Conservation (phyloP, 164 flowering plant genomes). For the Sextonia rubra region DNA sequence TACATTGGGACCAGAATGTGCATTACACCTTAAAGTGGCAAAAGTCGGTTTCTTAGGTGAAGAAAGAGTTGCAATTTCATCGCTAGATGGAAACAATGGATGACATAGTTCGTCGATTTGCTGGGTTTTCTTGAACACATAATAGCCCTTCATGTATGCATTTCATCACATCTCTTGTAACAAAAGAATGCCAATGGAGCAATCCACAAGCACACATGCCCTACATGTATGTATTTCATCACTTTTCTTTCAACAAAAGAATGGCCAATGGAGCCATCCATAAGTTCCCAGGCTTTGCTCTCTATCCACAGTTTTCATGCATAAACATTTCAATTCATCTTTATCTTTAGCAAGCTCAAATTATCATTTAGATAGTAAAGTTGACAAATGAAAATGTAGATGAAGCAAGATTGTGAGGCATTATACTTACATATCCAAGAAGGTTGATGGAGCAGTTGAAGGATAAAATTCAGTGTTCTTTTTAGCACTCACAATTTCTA, state of each 20-base stretch:
- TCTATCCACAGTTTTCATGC: slow-evolving; percentile 31
- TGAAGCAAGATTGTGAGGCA: too few species aligned
- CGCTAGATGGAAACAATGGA: slow-evolving; percentile 21
- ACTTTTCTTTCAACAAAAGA: slow-evolving; percentile 13
- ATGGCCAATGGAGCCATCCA: slow-evolving; percentile 17
- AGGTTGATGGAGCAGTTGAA: slow-evolving; percentile 28
- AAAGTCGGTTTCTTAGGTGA: slow-evolving; percentile 32
- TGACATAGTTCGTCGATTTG: slow-evolving; percentile 30
- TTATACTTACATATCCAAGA: slow-evolving; percentile 44
- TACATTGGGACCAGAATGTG: not conserved
- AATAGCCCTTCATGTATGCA: slow-evolving; percentile 33
- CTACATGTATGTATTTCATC: slow-evolving; percentile 29
- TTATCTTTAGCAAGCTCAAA: too few species aligned
- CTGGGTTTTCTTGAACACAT: slow-evolving; percentile 28
- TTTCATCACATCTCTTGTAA: slow-evolving; percentile 15
- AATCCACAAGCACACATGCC: slow-evolving; percentile 30
- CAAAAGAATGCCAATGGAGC: slow-evolving; percentile 8
- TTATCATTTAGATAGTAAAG: too few species aligned
- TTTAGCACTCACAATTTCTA: slow-evolving; percentile 52
- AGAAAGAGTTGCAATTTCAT: slow-evolving; percentile 15
- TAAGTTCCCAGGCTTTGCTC: slow-evolving; percentile 21
- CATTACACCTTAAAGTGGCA: slow-evolving; percentile 1
- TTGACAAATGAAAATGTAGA: too few species aligned
- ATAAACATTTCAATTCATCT: not conserved
- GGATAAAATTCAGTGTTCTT: slow-evolving; percentile 33